A percentile compares a stretch with the other conserved stretches of the same genome.
phyloP scores from a whole-genome alignment of 306 rosid genomes.

The Dicorynia guianensis region DNA sequence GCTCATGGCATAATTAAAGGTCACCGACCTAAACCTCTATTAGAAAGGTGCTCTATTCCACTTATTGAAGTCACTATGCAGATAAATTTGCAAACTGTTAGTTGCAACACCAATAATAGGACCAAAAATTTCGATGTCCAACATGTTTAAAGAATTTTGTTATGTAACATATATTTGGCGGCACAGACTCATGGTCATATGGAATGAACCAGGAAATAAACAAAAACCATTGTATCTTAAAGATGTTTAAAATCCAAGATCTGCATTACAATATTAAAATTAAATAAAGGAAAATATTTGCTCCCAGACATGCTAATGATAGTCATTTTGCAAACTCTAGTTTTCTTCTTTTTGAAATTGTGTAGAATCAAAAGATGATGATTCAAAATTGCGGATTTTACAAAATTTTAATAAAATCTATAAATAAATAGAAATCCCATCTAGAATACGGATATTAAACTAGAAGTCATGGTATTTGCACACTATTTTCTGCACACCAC shows the following conservation, averaged over 20 bases:
- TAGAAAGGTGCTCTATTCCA: background rate
- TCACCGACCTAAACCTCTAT: background rate
- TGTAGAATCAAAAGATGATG: no score
- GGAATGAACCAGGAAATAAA: slow-evolving; percentile 14
- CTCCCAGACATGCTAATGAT: background rate
- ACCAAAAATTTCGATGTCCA: slow-evolving; percentile 19
- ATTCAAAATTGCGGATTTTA: no score
- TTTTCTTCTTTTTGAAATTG: background rate
- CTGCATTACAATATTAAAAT: background rate
- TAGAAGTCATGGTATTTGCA: no score
- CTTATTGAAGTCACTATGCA: background rate
- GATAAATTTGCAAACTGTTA: background rate
- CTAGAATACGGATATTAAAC: no score
- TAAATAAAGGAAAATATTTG: background rate
- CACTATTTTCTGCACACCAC: no score
- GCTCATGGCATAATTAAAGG: slow-evolving; percentile 17
- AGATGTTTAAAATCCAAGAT: background rate
- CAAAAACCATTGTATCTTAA: background rate
- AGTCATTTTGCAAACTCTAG: background rate
- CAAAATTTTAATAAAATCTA: no score
- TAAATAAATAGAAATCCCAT: no score
- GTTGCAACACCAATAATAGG: background rate
- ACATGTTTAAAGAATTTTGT: background rate
- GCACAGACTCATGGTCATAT: background rate
- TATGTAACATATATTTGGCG: background rate